Evolutionary conservation across 163 green algal species (phyloP).

Genomic region (Coccomyxa subellipsoidea): DNA sequence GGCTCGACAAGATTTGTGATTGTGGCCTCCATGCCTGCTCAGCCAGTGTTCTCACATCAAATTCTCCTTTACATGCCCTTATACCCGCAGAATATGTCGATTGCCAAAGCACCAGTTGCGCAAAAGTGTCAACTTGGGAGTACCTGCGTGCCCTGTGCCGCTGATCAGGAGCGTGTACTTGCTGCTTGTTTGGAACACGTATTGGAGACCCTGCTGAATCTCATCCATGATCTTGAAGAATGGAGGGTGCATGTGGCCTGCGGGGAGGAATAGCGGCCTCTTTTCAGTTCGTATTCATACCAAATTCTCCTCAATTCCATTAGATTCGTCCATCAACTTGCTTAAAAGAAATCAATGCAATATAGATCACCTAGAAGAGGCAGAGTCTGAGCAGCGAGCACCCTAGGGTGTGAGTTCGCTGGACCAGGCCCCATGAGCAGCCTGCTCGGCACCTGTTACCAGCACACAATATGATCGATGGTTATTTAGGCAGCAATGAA

Average conservation of each 20-base stretch:
- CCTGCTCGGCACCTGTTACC: slow-evolving; percentile 65
- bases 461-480: background rate
- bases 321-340: too few species aligned
- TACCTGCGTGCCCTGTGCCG: slow-evolving; percentile 53
- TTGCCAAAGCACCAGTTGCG: background rate
- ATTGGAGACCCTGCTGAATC: slow-evolving; percentile 62
- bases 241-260: slow-evolving; percentile 84
- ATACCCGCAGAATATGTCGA: background rate
- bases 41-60: background rate
- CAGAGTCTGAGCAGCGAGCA: slow-evolving; percentile 47
- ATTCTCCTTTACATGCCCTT: too few species aligned
- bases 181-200: slow-evolving; percentile 83
- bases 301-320: too few species aligned
- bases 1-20: slow-evolving; percentile 92
- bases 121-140: background rate
- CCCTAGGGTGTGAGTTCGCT: slow-evolving; percentile 77
- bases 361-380: background rate
- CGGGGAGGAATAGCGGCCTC: slow-evolving; percentile 27
- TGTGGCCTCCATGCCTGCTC: slow-evolving; percentile 79
- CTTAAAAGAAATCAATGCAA: slow-evolving; percentile 35
- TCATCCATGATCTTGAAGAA: slow-evolving; percentile 91
- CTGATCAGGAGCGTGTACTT: slow-evolving; percentile 82
- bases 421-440: slow-evolving; percentile 89
- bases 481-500: too few species aligned
- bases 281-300: too few species aligned